Percentiles rank a stretch among this genome's conserved stretches.
Evolutionary conservation across 495 filamentous ascomycete species (phyloP).

Genomic region (Talaromyces nanjingensis): DNA sequence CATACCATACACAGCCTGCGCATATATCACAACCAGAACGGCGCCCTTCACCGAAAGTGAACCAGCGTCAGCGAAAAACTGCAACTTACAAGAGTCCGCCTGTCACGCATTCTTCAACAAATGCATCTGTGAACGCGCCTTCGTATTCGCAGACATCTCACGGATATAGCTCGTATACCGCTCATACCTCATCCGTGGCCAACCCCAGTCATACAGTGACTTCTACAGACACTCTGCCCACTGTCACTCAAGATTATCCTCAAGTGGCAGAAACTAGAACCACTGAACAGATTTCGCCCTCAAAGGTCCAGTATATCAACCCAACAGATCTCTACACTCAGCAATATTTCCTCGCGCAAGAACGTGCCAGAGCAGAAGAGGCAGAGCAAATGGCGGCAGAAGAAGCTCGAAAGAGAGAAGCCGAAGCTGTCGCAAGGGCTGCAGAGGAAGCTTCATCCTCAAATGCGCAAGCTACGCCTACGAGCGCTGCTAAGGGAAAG

Average conservation of each 20-base stretch:
- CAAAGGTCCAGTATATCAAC: conserved; percentile 11
- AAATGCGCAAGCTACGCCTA: conserved; percentile 3
- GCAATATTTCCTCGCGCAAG: conserved; percentile 14
- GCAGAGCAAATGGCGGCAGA: conserved; percentile 4
- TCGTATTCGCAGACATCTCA: neutral
- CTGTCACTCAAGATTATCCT: neutral
- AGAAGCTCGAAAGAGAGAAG: too few relatives aligned
- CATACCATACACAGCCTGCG: neutral
- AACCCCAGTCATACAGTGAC: neutral
- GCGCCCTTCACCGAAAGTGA: neutral
- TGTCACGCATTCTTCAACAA: neutral
- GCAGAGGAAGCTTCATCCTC: conserved; percentile 5
- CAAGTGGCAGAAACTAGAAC: neutral
- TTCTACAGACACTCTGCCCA: neutral
- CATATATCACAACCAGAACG: neutral
- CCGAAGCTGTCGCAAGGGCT: conserved; percentile 6
- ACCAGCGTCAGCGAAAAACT: neutral
- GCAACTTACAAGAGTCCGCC: neutral
- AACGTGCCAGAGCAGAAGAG: conserved; percentile 16
- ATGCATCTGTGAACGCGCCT: neutral
- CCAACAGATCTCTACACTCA: conserved; percentile 24
- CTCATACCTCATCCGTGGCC: neutral
- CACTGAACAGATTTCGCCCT: neutral
- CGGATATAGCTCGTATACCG: neutral
- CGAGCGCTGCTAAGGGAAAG: neutral